Evolutionary conservation across 1,284 basidiomycete species (phyloP), one percentile per base, ranked within the genome.

Genomic region (Veloboletus limbatus): DNA sequence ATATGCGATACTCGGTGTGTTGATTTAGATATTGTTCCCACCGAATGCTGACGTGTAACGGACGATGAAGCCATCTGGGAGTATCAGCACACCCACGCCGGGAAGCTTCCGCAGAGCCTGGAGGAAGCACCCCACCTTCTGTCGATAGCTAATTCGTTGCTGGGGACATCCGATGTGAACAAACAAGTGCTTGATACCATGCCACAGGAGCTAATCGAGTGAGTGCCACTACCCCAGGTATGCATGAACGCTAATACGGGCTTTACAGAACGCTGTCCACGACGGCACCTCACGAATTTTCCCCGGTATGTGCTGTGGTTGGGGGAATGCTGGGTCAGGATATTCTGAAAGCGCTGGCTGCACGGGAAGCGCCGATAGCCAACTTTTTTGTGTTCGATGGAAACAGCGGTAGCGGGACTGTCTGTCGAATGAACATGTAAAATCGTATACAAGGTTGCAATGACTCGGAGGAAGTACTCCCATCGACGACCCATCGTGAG

Each of bases 291-390:
- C 81, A 88, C 63, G 88, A 96, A 63, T 89, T 96, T 72, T 83
- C 90, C 4, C 89, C 94, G 2, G 82, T 94, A 4, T 87, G 93
- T 63, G 94, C 94, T 1, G 87, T 99, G 24, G 75, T 99, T 35
- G 96, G 97, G 24, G 97, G 97, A 13, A 79, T 98, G 66, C 71
- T 98, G 13, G 94, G 87, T 2, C 97, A 99, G 68, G 96, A 98
- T 65, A 86, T 98, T 42, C 74, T 99, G 35, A 96, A 97, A 66
- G 83, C 90, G 0, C 73, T 99, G 28, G 90, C 88, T 33, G 90
- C 86, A 44, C 85, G 92, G 45, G 95, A 98, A 60, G 81, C 86
- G 36, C 96, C 96, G 1, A 85, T 97, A 50, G 85, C 88, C 42
- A 98, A 99, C 66, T 87, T 97, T 59, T 85, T 96, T 56, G 76